These are phyloP conservation scores for Trametes coccinea DNA, from an alignment of 768 basidiomycete species.

Conservation along the genomic window DNA sequence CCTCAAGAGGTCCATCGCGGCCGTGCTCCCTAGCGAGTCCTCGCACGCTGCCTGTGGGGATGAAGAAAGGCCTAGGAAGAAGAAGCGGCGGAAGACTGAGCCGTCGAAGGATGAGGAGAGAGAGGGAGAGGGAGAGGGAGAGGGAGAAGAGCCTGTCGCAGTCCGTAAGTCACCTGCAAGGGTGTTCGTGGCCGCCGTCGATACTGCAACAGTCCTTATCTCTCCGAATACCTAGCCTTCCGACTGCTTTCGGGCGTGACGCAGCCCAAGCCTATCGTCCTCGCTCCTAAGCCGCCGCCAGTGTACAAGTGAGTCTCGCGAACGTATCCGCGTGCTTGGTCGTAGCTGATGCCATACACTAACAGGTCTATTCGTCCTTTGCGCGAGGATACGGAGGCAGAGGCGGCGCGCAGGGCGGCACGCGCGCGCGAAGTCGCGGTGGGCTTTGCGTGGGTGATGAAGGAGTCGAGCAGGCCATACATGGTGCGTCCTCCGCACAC, in stretches of 20 bases:
- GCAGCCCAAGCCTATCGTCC: conserved; percentile 22
- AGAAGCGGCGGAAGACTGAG: conserved; percentile 10
- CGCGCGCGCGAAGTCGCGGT: conserved; percentile 34
- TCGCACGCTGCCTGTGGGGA: background rate
- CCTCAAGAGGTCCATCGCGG: conserved; percentile 16
- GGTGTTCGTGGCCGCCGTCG: too few species aligned
- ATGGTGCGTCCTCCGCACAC: conserved; percentile 22
- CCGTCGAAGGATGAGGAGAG: background rate
- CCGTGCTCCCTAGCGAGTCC: background rate
- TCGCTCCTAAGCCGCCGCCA: conserved; percentile 25
- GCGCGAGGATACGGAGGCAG: conserved; percentile 32
- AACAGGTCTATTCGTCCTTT: conserved; percentile 29
- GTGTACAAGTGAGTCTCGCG: conserved; percentile 19
- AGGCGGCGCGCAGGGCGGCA: conserved; percentile 27
- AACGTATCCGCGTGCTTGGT: too few species aligned
- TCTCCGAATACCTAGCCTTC: conserved; percentile 21
- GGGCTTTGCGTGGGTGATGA: conserved; percentile 29
- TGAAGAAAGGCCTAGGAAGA: background rate
- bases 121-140: background rate
- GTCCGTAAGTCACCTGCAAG: conserved; percentile 6
- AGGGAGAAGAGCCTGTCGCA: background rate
- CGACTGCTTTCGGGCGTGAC: conserved; percentile 26
- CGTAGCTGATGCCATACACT: too few species aligned
- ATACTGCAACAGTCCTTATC: too few species aligned
- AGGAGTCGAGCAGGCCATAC: conserved; percentile 24